Evolutionary conservation across 108 stramenopile species (phyloP), one percentile per base, ranked within the genome.

Genomic region (Nitzschia palea): DNA sequence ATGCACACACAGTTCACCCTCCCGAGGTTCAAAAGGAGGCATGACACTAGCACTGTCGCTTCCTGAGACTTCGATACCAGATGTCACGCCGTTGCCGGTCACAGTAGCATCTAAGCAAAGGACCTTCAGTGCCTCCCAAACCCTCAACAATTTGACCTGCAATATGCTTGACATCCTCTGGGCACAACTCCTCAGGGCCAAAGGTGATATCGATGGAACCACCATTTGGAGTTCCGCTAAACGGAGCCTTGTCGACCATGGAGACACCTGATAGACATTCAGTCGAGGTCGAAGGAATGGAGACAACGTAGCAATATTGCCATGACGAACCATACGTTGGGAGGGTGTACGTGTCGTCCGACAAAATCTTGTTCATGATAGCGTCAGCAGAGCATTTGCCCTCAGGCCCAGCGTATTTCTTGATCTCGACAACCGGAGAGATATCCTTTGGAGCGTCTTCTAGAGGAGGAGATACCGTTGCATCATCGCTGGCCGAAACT

Each of bases 401-500:
- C 20, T 9, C n/a, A 28, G 54, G 54, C 25, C 54, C 54, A 8
- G 54, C 54, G 17, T 55, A 55, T 29, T 55, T 55, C 4, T 20
- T 31, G 20, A 55, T 55, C 6, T 55, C n/a, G n/a, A n/a, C n/a
- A n/a, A n/a, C n/a, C n/a, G n/a, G n/a, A n/a, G n/a, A n/a, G n/a
- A n/a, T n/a, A n/a, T n/a, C n/a, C n/a, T n/a, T n/a, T n/a, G n/a
- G n/a, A n/a, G n/a, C n/a, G n/a, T n/a, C n/a, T n/a, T n/a, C n/a
- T n/a, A n/a, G n/a, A n/a, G n/a, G n/a, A n/a, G n/a, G n/a, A n/a
- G n/a, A n/a, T n/a, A n/a, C n/a, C n/a, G n/a, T n/a, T n/a, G n/a
- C n/a, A n/a, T n/a, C n/a, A n/a, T n/a, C n/a, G n/a, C n/a, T n/a
- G n/a, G n/a, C n/a, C n/a, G n/a, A n/a, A 4, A 48, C 47, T 18